Evolutionary conservation across 768 basidiomycete species (phyloP).

Genomic region (Kwoniella sp.): DNA sequence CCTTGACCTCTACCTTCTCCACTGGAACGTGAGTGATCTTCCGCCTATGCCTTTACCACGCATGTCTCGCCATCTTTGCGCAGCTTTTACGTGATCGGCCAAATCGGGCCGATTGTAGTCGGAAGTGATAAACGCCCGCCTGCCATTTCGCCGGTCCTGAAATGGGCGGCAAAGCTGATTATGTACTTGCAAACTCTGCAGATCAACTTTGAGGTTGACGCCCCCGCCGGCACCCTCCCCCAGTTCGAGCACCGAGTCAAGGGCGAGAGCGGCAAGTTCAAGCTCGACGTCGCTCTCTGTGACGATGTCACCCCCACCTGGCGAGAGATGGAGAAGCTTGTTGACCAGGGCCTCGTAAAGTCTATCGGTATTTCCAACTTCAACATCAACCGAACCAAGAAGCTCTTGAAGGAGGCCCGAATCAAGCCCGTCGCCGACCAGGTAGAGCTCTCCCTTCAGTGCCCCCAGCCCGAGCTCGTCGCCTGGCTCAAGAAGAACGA

Average conservation of each 20-base stretch:
- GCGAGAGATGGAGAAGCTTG: constrained; percentile 77
- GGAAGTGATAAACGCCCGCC: background rate
- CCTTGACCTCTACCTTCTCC: constrained; percentile 78
- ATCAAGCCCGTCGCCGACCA: constrained; percentile 59
- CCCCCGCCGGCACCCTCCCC: constrained; percentile 30
- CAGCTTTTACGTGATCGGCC: background rate
- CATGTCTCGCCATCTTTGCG: background rate
- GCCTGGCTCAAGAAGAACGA: constrained; percentile 61
- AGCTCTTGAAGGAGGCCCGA: constrained; percentile 30
- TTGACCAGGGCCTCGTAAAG: constrained; percentile 72
- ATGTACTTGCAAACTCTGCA: constrained; percentile 2
- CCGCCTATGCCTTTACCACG: background rate
- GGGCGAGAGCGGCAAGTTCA: constrained; percentile 59
- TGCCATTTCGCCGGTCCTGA: background rate
- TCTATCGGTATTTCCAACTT: constrained; percentile 86
- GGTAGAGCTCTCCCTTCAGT: constrained; percentile 75
- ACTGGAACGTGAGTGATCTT: constrained; percentile 62
- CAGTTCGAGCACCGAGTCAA: constrained; percentile 26
- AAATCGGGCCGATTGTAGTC: background rate
- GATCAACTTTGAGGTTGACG: constrained; percentile 40
- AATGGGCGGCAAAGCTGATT: no score
- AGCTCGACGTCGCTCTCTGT: constrained; percentile 57
- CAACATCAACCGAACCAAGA: constrained; percentile 62
- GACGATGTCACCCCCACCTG: constrained; percentile 62
- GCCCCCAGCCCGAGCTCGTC: constrained; percentile 73